phyloP scores from a whole-genome alignment of 2,329 filamentous ascomycete genomes.

The Penicillium janthinellum region DNA sequence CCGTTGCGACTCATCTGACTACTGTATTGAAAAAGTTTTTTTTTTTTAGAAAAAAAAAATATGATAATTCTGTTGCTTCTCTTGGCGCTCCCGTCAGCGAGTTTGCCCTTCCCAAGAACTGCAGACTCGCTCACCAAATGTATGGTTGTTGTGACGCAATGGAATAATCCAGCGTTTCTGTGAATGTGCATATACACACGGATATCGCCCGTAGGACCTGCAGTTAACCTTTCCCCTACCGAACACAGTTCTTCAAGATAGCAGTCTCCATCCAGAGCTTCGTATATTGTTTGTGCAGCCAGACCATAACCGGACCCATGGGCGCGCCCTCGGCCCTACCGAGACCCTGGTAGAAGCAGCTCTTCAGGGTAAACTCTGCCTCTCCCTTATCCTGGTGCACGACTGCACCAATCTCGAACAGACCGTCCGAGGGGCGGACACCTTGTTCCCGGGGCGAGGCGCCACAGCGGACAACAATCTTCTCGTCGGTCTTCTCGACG shows the following conservation, averaged over 20 bases:
- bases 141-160: neutral
- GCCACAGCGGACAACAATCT: conserved; percentile 66
- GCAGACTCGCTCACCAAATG: neutral
- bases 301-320: conserved; percentile 52
- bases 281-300: conserved; percentile 58
- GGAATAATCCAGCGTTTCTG: neutral
- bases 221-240: neutral
- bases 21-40: neutral
- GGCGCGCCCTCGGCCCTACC: conserved; percentile 47
- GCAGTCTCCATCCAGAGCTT: conserved; percentile 61
- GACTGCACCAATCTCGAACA: conserved; percentile 66
- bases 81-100: neutral
- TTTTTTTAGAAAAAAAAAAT: neutral
- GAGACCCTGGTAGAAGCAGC: conserved; percentile 60
- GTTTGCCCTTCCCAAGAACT: neutral
- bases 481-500: conserved; percentile 61
- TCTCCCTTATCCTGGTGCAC: conserved; percentile 61
- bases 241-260: conserved; percentile 32
- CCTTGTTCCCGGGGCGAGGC: conserved; percentile 62
- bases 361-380: conserved; percentile 67
- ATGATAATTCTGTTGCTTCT: neutral
- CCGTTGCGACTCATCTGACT: neutral
- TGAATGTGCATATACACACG: conserved; percentile 18
- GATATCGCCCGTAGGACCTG: neutral
- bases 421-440: conserved; percentile 62